Base-by-base conservation (phyloP, 176 grass and related monocot species). In the Oryza meyeriana region DNA sequence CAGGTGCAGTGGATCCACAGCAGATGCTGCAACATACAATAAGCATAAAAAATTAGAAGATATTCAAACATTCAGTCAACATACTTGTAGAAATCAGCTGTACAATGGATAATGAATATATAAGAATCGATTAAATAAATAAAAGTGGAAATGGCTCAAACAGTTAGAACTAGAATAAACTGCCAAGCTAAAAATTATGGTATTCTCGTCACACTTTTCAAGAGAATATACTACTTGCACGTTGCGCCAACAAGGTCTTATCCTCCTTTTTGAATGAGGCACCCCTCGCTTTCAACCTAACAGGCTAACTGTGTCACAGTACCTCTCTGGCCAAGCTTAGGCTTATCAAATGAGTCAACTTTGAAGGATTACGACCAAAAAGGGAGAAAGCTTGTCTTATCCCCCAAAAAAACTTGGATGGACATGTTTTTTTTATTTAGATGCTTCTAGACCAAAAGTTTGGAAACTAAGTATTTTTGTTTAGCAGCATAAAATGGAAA, bases 1-100 rank as follows among this genome's bases (percentile, higher is more conserved):
- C 76, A 96, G 87, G 78, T 99, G 87, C 83, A 99, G 66, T 58
- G 93, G 91, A 91, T 99, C 93, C 78, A 99, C 93, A 48, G 52
- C 62, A 80, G 97, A 99, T 85, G 93, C 97, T 99, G 89, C 61
- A 92, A 90, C 61, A 66, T 66, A 85, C n/a, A 83, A 42, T 12
- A 83, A 55, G 14, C 52, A 85, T 66, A 61, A 75, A 83, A 74
- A 16, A 35, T 87, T 83, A 83, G 84, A 79, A 40, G 10, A 83
- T 25, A 82, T 68, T 6, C 35, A 40, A 6, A 83, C 47, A 82
- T 68, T 6, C 45, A 34, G 31, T 57, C 3, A 89, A 72, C 34
- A 85, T 58, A 30, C 11, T 14, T 61, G 8, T 24, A 26, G 29
- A 62, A 6, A 59, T 72, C 75, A 77, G n/a, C 25, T 78, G 45